A percentile compares a stretch with the other conserved stretches of the same genome.
Conservation (phyloP, 2,329 filamentous ascomycete species). For the Colletotrichum musicola region DNA sequence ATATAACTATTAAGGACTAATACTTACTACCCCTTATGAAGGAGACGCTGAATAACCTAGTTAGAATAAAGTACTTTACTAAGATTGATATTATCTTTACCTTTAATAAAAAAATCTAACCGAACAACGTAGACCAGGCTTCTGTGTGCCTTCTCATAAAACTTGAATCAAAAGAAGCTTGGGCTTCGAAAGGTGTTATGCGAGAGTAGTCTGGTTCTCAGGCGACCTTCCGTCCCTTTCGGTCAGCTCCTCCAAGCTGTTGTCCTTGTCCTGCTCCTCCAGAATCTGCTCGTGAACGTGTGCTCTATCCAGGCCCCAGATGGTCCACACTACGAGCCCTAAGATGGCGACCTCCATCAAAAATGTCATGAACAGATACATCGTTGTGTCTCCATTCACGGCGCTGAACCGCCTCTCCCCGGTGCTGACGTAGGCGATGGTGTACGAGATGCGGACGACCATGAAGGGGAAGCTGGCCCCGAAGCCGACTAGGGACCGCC, state of each 20-base stretch:
- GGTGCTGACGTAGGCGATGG: constrained; percentile 39
- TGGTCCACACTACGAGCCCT: constrained; percentile 13
- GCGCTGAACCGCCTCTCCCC: constrained; percentile 37
- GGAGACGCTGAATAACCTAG: too few species aligned
- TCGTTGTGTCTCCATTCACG: constrained; percentile 34
- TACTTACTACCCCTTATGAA: too few species aligned
- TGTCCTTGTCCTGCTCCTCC: neutral
- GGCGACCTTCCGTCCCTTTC: neutral
- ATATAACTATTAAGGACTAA: too few species aligned
- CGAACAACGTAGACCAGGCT: too few species aligned
- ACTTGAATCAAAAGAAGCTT: too few species aligned
- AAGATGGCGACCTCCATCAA: constrained; percentile 37
- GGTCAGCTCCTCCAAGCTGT: constrained; percentile 12
- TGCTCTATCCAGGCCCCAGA: constrained; percentile 11
- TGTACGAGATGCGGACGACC: constrained; percentile 38
- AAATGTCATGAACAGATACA: constrained; percentile 36
- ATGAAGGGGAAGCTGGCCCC: constrained; percentile 31
- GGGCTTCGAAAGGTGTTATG: too few species aligned
- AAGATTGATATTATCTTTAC: too few species aligned
- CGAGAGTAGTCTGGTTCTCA: neutral
- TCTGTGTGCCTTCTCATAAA: too few species aligned
- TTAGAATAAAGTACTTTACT: too few species aligned
- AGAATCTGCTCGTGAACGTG: neutral
- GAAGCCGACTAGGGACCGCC: constrained; percentile 32
- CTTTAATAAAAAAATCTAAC: too few species aligned